Evolutionary conservation across 352 stramenopile species (phyloP).

Genomic region (Globisporangium yorkense): DNA sequence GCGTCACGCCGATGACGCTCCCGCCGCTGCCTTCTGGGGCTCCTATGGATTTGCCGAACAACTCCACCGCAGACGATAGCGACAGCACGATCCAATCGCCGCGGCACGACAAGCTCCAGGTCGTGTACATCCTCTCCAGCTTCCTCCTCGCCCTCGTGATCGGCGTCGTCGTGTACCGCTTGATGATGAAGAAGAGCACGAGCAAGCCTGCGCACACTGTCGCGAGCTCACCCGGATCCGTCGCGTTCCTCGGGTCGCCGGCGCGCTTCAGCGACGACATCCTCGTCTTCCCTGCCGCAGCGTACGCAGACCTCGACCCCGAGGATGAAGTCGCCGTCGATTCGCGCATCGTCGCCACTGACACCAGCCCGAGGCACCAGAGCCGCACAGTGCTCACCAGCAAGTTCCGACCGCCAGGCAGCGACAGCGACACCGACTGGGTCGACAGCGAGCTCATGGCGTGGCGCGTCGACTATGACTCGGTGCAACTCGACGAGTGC

Average conservation of each 20-base stretch:
- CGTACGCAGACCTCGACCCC: neutral
- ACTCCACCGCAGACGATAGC: slow-evolving; percentile 3
- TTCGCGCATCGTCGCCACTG: neutral
- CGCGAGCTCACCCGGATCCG: slow-evolving; percentile 6
- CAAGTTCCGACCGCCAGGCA: slow-evolving; percentile 3
- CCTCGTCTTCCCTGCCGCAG: neutral
- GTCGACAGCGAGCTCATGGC: slow-evolving; percentile 32
- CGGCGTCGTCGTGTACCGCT: slow-evolving; percentile 14
- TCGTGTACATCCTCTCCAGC: slow-evolving; percentile 31
- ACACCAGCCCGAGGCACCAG: neutral
- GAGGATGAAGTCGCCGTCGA: neutral
- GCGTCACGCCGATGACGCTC: slow-evolving; percentile 7
- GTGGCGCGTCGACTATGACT: slow-evolving; percentile 33
- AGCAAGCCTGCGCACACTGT: neutral
- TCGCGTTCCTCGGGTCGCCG: slow-evolving; percentile 13
- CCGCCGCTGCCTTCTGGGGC: neutral
- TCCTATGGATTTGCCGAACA: neutral
- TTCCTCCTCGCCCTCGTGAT: slow-evolving; percentile 31
- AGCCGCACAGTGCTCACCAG: slow-evolving; percentile 8
- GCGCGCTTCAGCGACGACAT: slow-evolving; percentile 5
- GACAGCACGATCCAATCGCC: neutral
- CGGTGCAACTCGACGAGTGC: slow-evolving; percentile 17
- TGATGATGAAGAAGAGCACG: slow-evolving; percentile 1
- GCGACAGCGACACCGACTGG: slow-evolving; percentile 14
- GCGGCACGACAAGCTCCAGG: slow-evolving; percentile 12